Percentiles rank a stretch among this genome's conserved stretches.
phyloP scores from a whole-genome alignment of 192 early-diverging fungal genomes.

The Rhizoclosmatium sp. region DNA sequence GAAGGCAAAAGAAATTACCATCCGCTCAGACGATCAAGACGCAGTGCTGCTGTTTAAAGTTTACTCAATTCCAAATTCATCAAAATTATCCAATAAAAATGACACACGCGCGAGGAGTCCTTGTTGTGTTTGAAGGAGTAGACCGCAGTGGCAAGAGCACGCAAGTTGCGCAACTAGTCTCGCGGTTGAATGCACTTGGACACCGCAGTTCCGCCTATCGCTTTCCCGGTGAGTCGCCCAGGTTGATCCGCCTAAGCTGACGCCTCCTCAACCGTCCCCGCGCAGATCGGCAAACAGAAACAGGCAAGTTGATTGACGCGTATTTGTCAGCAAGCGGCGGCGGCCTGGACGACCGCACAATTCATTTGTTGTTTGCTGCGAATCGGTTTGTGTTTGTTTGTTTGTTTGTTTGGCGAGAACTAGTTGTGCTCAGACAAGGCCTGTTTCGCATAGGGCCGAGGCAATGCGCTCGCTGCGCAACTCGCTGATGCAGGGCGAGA shows the following conservation, averaged over 20 bases:
- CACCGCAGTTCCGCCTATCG: conserved; percentile 67
- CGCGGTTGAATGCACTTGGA: conserved; percentile 51
- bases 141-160: conserved; percentile 95
- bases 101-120: conserved; percentile 67
- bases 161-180: conserved; percentile 76
- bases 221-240: conserved; percentile 75
- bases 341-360: conserved; percentile 76
- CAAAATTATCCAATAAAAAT: not conserved
- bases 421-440: not conserved
- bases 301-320: conserved; percentile 88
- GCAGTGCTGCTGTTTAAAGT: too few relatives aligned
- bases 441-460: conserved; percentile 48
- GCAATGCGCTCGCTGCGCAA: conserved; percentile 53
- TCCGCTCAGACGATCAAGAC: too few relatives aligned
- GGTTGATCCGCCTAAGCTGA: not conserved
- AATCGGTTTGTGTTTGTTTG: conserved; percentile 87
- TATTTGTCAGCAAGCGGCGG: conserved; percentile 66
- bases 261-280: not conserved
- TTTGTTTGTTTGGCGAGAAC: too few relatives aligned
- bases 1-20: too few relatives aligned
- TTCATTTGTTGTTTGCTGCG: conserved; percentile 94
- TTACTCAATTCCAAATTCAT: too few relatives aligned
- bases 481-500: conserved; percentile 71
- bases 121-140: conserved; percentile 90
- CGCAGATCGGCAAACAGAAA: conserved; percentile 85